Percentiles rank a stretch among this genome's conserved stretches.
phyloP scores from a whole-genome alignment of 1,284 basidiomycete genomes.

The Pseudomicrostroma phylloplanum region DNA sequence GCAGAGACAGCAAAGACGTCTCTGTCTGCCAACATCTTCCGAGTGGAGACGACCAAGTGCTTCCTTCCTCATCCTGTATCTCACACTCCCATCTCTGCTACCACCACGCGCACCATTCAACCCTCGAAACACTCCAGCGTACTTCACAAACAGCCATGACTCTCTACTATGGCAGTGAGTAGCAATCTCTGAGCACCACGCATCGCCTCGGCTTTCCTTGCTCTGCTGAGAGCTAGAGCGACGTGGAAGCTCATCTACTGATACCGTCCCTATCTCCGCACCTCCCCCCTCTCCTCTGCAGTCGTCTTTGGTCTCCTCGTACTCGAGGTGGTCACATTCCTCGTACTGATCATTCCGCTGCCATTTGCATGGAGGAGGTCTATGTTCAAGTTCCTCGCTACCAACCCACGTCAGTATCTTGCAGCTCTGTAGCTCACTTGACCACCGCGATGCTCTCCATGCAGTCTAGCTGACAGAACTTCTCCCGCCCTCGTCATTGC shows the following conservation, averaged over 20 bases:
- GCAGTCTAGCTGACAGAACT: slow-evolving; percentile 63
- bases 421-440: slow-evolving; percentile 68
- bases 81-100: background rate
- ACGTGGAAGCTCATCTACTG: background rate
- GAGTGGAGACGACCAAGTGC: too few species aligned
- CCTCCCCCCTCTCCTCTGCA: slow-evolving; percentile 27
- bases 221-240: background rate
- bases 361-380: background rate
- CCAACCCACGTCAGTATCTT: slow-evolving; percentile 26
- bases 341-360: slow-evolving; percentile 27
- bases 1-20: too few species aligned
- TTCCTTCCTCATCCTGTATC: too few species aligned
- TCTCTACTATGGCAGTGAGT: slow-evolving; percentile 1
- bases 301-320: slow-evolving; percentile 46
- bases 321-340: slow-evolving; percentile 49
- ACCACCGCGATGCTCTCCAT: slow-evolving; percentile 55
- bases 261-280: background rate
- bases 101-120: background rate
- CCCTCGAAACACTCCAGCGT: background rate
- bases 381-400: background rate
- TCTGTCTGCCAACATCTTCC: too few species aligned
- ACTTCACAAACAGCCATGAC: background rate
- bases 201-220: too few species aligned
- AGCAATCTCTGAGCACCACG: background rate
- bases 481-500: slow-evolving; percentile 67